Conservation (phyloP, 2,329 filamentous ascomycete species). For the Exophiala viscosa region DNA sequence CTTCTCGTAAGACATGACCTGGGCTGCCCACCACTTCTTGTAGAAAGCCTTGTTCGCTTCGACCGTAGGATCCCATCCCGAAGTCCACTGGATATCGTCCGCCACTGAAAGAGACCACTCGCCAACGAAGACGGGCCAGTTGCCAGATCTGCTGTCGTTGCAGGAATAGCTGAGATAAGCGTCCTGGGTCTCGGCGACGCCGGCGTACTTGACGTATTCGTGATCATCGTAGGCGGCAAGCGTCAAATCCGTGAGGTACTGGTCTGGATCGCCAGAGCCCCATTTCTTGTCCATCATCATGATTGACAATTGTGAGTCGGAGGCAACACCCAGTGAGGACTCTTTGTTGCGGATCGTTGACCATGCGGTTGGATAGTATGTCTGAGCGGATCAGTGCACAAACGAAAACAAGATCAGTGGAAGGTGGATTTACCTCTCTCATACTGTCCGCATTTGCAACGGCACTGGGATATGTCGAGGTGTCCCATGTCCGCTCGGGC, state of each 20-base stretch:
- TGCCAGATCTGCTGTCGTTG: slow-evolving; percentile 42
- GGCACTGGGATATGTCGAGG: slow-evolving; percentile 9
- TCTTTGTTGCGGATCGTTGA: slow-evolving; percentile 51
- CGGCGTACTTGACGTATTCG: slow-evolving; percentile 55
- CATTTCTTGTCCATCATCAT: slow-evolving; percentile 53
- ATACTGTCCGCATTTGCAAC: slow-evolving; percentile 9
- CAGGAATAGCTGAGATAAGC: slow-evolving; percentile 54
- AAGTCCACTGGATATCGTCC: slow-evolving; percentile 45
- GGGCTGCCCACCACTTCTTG: slow-evolving; percentile 54
- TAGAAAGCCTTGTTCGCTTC: slow-evolving; percentile 51
- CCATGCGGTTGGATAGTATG: slow-evolving; percentile 19
- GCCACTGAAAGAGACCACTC: slow-evolving; percentile 57
- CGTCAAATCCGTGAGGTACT: slow-evolving; percentile 42
- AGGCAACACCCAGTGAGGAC: slow-evolving; percentile 39
- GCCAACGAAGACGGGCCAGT: slow-evolving; percentile 52
- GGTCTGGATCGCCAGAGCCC: slow-evolving; percentile 54
- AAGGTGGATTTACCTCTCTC: slow-evolving; percentile 28
- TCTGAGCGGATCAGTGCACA: neutral
- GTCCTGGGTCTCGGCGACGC: slow-evolving; percentile 43
- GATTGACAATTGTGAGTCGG: slow-evolving; percentile 50
- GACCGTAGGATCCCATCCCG: slow-evolving; percentile 42
- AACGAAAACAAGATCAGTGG: neutral
- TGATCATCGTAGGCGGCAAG: slow-evolving; percentile 57
- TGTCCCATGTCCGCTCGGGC: slow-evolving; percentile 44
- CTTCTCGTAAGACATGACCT: slow-evolving; percentile 54